phyloP scores from a whole-genome alignment of 805 yeast species.

The Metschnikowia baotianmanensis region DNA sequence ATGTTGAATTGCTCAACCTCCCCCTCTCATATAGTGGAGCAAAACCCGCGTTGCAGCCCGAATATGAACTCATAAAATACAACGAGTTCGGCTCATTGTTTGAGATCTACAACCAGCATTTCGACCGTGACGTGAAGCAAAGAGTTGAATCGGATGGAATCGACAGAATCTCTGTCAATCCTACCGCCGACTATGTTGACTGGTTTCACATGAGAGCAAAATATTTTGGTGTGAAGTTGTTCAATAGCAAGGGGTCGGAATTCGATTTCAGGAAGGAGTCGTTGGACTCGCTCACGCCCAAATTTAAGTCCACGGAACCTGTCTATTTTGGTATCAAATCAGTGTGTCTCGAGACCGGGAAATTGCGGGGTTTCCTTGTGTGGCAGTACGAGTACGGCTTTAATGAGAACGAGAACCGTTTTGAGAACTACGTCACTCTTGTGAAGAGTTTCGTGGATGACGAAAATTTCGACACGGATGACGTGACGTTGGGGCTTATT shows the following conservation, averaged over 20 bases:
- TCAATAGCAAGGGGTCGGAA: slow-evolving; percentile 3
- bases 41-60: not conserved
- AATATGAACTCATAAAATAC: slow-evolving; percentile 23
- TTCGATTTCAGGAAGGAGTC: slow-evolving; percentile 11
- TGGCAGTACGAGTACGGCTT: slow-evolving; percentile 41
- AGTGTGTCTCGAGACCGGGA: slow-evolving; percentile 17
- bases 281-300: slow-evolving; percentile 14
- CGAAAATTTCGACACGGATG: slow-evolving; percentile 19
- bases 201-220: slow-evolving; percentile 45
- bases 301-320: slow-evolving; percentile 28
- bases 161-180: slow-evolving; percentile 30
- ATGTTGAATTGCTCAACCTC: slow-evolving; percentile 32
- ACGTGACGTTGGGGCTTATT: slow-evolving; percentile 15
- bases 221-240: slow-evolving; percentile 22
- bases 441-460: slow-evolving; percentile 27
- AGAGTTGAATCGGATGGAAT: slow-evolving; percentile 29
- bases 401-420: slow-evolving; percentile 14
- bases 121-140: slow-evolving; percentile 18
- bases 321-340: slow-evolving; percentile 32
- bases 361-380: slow-evolving; percentile 28
- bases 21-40: slow-evolving; percentile 16
- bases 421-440: slow-evolving; percentile 25
- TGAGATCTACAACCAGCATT: slow-evolving; percentile 21
- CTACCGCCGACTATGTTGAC: slow-evolving; percentile 30
- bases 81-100: slow-evolving; percentile 31